Conservation (phyloP, 768 basidiomycete species). For the Dioszegia crocea region DNA sequence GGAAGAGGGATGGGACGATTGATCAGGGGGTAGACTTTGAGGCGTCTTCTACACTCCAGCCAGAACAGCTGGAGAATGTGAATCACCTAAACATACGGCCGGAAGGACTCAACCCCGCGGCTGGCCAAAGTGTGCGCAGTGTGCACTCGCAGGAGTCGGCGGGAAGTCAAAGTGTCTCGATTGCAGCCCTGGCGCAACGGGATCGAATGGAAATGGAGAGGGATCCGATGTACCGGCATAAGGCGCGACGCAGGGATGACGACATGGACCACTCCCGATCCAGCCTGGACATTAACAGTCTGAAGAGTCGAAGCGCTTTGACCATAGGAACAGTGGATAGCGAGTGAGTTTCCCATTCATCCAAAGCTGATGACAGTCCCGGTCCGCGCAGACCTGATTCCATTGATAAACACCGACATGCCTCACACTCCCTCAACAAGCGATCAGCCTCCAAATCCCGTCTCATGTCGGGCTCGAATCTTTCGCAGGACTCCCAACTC, state of each 20-base stretch:
- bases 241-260: slow-evolving; percentile 47
- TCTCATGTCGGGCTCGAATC: slow-evolving; percentile 35
- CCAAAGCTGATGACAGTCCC: neutral
- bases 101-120: neutral
- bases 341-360: slow-evolving; percentile 42
- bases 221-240: slow-evolving; percentile 27
- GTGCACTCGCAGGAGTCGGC: neutral
- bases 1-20: slow-evolving; percentile 61
- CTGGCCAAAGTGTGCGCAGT: neutral
- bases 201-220: slow-evolving; percentile 8
- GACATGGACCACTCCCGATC: slow-evolving; percentile 50
- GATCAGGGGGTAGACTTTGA: neutral
- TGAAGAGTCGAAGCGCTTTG: slow-evolving; percentile 37
- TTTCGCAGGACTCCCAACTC: slow-evolving; percentile 48
- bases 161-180: slow-evolving; percentile 12
- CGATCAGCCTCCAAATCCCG: slow-evolving; percentile 20
- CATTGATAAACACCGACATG: slow-evolving; percentile 20
- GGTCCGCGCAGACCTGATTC: slow-evolving; percentile 17
- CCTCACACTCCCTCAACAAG: slow-evolving; percentile 28
- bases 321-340: slow-evolving; percentile 48
- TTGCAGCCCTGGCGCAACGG: slow-evolving; percentile 13
- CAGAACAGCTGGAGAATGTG: neutral
- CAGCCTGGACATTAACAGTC: slow-evolving; percentile 34
- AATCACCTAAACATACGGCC: neutral
- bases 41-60: neutral